Base-by-base conservation (phyloP, 2,329 filamentous ascomycete genomes). In the Orbilia javanica region DNA sequence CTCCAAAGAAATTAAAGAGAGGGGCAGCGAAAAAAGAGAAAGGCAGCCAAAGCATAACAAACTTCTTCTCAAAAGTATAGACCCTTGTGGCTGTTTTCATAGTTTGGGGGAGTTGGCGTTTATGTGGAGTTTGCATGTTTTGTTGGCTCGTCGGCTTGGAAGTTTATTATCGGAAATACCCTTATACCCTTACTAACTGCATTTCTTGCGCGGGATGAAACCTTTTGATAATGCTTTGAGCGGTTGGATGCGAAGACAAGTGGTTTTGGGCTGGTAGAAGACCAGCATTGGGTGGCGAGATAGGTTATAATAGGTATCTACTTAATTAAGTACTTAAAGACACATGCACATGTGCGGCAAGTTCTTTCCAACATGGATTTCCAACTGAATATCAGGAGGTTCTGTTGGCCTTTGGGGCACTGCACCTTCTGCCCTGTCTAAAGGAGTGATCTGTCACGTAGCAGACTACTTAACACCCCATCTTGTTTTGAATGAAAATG, bases 11-110 rank as follows among this genome's bases (percentile, higher is more conserved):
- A 68, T 81, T 76, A 22, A 82, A 80, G 62, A 83, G 81, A 64
- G 81, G 82, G 7, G 25, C 46, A 7, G 18, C 52, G 20, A 82
- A 76, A 29, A 79, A 82, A 42, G 81, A 81, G 82, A 80, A 71
- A 81, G 82, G 78, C 83, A 87, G 82, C n/a, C 63, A 73, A 25
- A 79, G 75, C 25, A 89, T 89, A 74, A 89, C 88, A 39, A 87
- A 84, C 81, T 89, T 89, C 82, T 89, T 89, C 82, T 84, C 83
- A 48, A 87, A 86, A 82, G 86, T 67, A 27, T 77, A 71, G 15
- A 3, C 29, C 22, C n/a, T 48, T 53, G 18, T 57, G 8, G 10
- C 22, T 57, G 15, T 31, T n/a, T 11, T 31, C 31, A 18, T 31
- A 22, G n/a, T 36, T 36, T 29, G 52, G n/a, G 13, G 25, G 18